These are phyloP conservation scores for Ceratocystis huliohia DNA, from an alignment of 2,329 filamentous ascomycete species.

Conservation along the genomic window DNA sequence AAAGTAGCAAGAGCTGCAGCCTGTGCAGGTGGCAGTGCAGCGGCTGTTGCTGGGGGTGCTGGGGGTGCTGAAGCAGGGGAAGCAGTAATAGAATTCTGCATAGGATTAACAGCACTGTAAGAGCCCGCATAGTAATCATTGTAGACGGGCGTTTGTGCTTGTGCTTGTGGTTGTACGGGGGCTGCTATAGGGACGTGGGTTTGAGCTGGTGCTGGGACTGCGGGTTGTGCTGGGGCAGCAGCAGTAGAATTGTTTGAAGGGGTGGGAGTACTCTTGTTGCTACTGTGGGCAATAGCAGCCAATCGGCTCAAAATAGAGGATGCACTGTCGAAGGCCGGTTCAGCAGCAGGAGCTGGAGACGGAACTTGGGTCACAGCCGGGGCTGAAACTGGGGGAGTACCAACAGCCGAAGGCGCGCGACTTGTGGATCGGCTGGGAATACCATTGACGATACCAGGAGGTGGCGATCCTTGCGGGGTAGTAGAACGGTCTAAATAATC, in stretches of 20 bases:
- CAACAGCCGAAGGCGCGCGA: conserved; percentile 25
- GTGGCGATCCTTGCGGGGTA: conserved; percentile 55
- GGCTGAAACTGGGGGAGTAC: conserved; percentile 28
- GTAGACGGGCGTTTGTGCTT: not conserved
- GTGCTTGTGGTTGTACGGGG: conserved; percentile 21
- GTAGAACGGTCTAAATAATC: conserved; percentile 47
- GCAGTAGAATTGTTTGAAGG: conserved; percentile 34
- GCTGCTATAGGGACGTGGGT: conserved; percentile 27
- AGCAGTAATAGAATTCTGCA: conserved; percentile 22
- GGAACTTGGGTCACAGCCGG: conserved; percentile 31
- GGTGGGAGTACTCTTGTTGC: conserved; percentile 35
- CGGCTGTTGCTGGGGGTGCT: not conserved
- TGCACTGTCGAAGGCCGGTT: conserved; percentile 33
- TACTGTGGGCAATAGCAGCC: conserved; percentile 69
- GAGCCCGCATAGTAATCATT: conserved; percentile 13
- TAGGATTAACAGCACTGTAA: conserved; percentile 22
- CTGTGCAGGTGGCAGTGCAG: conserved; percentile 12
- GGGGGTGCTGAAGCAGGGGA: conserved; percentile 25
- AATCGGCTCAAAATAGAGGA: conserved; percentile 46
- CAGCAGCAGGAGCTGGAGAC: conserved; percentile 24
- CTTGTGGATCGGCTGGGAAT: conserved; percentile 25
- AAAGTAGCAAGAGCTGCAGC: conserved; percentile 18
- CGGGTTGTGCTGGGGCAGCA: conserved; percentile 23
- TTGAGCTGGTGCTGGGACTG: not conserved
- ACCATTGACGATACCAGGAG: conserved; percentile 34